These are phyloP conservation scores for Entophlyctis luteolus DNA, from an alignment of 192 early-diverging fungal species.

Conservation along the genomic window DNA sequence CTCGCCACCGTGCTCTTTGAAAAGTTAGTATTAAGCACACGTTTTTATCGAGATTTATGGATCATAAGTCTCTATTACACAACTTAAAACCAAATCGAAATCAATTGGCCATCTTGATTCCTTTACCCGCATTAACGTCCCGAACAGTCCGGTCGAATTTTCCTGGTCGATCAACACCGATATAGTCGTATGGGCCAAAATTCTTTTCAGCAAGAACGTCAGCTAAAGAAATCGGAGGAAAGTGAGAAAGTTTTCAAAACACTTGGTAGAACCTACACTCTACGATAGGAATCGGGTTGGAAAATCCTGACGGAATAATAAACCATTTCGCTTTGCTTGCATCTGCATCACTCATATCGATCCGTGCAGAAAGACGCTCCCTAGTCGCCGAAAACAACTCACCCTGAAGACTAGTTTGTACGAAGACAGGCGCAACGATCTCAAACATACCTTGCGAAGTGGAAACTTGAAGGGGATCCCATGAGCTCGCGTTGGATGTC, in stretches of 20 bases:
- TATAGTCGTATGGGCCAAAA: conserved; percentile 26
- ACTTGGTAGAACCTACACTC: conserved; percentile 33
- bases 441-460: conserved; percentile 3
- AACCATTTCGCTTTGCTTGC: conserved; percentile 63
- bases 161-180: conserved; percentile 47
- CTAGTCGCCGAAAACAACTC: conserved; percentile 70
- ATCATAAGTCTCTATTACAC: no score
- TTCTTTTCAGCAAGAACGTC: conserved; percentile 38
- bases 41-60: no score
- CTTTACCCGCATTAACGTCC: conserved; percentile 25
- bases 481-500: conserved; percentile 62
- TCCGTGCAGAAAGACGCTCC: conserved; percentile 62
- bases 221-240: conserved; percentile 5
- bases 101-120: conserved; percentile 18
- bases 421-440: no score
- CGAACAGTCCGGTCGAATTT: conserved; percentile 37
- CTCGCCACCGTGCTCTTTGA: no score
- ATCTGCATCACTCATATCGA: conserved; percentile 60
- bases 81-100: no score
- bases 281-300: conserved; percentile 27
- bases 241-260: background rate
- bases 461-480: conserved; percentile 79
- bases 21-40: no score
- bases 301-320: conserved; percentile 31
- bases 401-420: no score